These are phyloP conservation scores for Setaria viridis DNA, from an alignment of 202 grass and related monocot species.

Conservation along the genomic window DNA sequence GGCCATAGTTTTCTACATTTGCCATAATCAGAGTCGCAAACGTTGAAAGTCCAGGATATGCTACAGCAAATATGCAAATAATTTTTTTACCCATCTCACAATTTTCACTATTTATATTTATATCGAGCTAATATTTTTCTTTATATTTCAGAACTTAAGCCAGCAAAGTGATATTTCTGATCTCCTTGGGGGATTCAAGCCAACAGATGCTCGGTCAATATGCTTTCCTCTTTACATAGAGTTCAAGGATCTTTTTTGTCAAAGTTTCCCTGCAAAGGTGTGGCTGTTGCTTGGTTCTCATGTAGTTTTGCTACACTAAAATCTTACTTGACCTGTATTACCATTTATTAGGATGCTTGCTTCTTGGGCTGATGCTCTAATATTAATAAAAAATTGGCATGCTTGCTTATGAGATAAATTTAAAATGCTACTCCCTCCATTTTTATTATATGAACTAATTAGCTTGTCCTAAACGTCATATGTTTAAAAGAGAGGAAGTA, in stretches of 20 bases:
- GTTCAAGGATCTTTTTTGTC: slow-evolving; percentile 82
- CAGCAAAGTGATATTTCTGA: slow-evolving; percentile 98
- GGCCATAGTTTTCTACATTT: neutral
- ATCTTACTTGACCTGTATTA: neutral
- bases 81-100: neutral
- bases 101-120: slow-evolving; percentile 24
- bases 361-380: slow-evolving; percentile 17
- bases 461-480: neutral
- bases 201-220: slow-evolving; percentile 80
- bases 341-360: slow-evolving; percentile 7
- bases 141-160: slow-evolving; percentile 79
- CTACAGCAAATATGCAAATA: slow-evolving; percentile 7
- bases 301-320: slow-evolving; percentile 16
- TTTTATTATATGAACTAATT: neutral
- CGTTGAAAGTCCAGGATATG: slow-evolving; percentile 25
- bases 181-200: slow-evolving; percentile 97
- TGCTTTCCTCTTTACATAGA: slow-evolving; percentile 85
- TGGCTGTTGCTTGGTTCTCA: neutral
- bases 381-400: neutral
- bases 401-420: slow-evolving; percentile 21
- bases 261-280: slow-evolving; percentile 73
- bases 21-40: neutral
- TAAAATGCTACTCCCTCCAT: neutral
- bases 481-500: neutral
- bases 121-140: slow-evolving; percentile 14